Evolutionary conservation across 305 asterid species (phyloP).

Genomic region (Ilex paraguariensis): DNA sequence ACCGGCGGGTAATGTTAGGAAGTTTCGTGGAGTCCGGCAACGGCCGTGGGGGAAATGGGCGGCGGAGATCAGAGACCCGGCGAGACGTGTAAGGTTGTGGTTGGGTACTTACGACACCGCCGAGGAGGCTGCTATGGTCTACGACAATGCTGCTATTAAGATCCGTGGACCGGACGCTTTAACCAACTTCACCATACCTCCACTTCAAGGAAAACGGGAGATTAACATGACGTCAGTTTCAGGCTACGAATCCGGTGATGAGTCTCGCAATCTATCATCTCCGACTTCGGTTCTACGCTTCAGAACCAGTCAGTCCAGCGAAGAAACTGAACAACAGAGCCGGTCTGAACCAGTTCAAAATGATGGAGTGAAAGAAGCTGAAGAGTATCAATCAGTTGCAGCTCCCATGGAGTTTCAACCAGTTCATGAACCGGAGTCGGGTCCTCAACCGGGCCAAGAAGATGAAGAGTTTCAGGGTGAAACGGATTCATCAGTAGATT

Average conservation of each 20-base stretch:
- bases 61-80: constrained; percentile 67
- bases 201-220: constrained; percentile 20
- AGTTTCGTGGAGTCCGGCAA: constrained; percentile 62
- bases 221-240: constrained; percentile 29
- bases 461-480: constrained; percentile 53
- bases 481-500: constrained; percentile 36
- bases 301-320: constrained; percentile 27
- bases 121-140: constrained; percentile 71
- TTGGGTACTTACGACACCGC: constrained; percentile 67
- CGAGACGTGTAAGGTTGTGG: constrained; percentile 48
- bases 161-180: constrained; percentile 64
- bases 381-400: constrained; percentile 8
- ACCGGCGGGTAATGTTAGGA: constrained; percentile 27
- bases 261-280: constrained; percentile 39
- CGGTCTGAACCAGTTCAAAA: constrained; percentile 13
- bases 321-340: constrained; percentile 21
- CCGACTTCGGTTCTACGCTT: constrained; percentile 50
- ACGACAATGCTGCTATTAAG: constrained; percentile 64
- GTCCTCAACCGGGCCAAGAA: constrained; percentile 3
- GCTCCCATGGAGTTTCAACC: not conserved
- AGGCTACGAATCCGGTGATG: constrained; percentile 62
- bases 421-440: not conserved
- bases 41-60: constrained; percentile 86
- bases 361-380: not conserved
- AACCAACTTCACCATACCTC: constrained; percentile 48